Evolutionary conservation across 1,284 basidiomycete genomes (phyloP), one percentile per base, ranked within the genome.

Genomic region (Cryptococcus sp.): DNA sequence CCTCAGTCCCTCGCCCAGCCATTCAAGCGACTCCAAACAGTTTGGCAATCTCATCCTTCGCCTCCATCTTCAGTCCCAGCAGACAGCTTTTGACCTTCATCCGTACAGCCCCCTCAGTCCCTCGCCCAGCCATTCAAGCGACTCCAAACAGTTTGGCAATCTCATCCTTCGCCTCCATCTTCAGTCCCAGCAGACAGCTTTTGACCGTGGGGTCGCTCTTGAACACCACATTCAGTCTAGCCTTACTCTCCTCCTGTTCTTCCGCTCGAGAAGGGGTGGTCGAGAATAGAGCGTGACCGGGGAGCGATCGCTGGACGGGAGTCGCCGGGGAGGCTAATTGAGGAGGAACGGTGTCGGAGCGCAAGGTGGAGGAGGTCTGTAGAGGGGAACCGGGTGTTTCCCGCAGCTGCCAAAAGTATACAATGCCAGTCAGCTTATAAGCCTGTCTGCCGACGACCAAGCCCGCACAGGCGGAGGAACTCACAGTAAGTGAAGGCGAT

Each of bases 111-210:
- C 28, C 28, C 28, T 33, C 28, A 4, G 5, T 33, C 46, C 33
- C 18, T 9, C 21, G 4, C 33, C 15, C 13, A 9, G 9, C 6
- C 46, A 4, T 16, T 46, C 52, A 57, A 16, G 47, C 46, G 6
- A 57, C 59, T 4, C 59, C 59, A 36, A 61, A 61, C 43, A 61
- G 39, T 36, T 50, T 47, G 16, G 56, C 52, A 35, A 61, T 61
- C 50, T 61, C 59, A 40, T 50, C 52, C 46, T 40, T 52, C 24
- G 18, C 46, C 33, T 61, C 59, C 53, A 61, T 52, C 53, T 55
- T 55, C 37, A 61, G 33, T 1, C 50, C 53, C 9, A 38, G 24
- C 23, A 61, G 46, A 45, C 52, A 55, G 50, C 59, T 61, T 23
- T 57, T 61, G 9, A 61, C 53, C 12, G 59, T 61, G 1, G 55